These are phyloP conservation scores for Aegilops umbellulata DNA, from an alignment of 176 grass and related monocot genomes.

Conservation along the genomic window DNA sequence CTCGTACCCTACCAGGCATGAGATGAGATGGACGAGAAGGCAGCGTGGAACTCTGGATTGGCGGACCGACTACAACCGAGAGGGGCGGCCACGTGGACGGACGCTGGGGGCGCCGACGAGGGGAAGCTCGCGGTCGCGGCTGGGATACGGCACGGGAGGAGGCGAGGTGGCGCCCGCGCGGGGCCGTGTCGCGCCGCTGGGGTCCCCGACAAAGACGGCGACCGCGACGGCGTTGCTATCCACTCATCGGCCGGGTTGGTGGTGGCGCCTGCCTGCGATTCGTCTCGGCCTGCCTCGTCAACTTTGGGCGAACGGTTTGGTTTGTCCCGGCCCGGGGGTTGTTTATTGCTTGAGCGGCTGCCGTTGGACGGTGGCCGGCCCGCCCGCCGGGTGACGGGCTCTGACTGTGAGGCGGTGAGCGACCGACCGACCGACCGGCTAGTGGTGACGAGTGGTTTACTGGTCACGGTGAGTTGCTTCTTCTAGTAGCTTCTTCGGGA, in stretches of 20 bases:
- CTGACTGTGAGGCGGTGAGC: neutral
- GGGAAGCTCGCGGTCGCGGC: neutral
- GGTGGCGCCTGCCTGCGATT: neutral
- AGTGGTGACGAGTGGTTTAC: neutral
- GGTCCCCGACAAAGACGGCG: slow-evolving; percentile 7
- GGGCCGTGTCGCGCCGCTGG: neutral
- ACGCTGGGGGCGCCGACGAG: neutral
- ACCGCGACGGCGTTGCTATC: slow-evolving; percentile 46
- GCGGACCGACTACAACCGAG: too few relatives aligned
- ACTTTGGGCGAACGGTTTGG: neutral
- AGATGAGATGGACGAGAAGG: too few relatives aligned
- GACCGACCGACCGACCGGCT: neutral
- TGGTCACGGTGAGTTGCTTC: neutral
- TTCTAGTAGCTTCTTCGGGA: neutral
- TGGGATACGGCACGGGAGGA: neutral
- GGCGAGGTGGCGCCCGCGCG: slow-evolving; percentile 4
- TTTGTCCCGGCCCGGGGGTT: neutral
- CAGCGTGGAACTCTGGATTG: too few relatives aligned
- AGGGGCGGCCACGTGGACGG: slow-evolving; percentile 18
- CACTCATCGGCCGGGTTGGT: neutral
- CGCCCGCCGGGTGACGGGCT: neutral
- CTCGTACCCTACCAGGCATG: too few relatives aligned
- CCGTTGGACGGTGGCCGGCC: slow-evolving; percentile 27
- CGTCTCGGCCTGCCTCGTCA: neutral
- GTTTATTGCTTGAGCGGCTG: slow-evolving; percentile 21